Percentiles rank a stretch among this genome's conserved stretches.
phyloP scores from a whole-genome alignment of 768 basidiomycete genomes.

The Mycena galopus region DNA sequence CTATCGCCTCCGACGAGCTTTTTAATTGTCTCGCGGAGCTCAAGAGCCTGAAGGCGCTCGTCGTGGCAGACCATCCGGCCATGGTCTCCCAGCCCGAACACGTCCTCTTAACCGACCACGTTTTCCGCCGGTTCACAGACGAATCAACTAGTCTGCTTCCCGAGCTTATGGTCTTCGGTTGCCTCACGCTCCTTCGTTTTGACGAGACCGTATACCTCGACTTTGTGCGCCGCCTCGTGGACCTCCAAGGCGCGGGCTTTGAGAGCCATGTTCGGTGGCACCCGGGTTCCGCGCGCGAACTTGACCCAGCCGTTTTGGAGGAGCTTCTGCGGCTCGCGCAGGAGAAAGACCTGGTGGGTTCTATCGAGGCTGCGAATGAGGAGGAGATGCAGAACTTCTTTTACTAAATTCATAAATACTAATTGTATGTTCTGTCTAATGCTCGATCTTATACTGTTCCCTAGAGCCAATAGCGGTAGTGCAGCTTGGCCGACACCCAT shows the following conservation, averaged over 20 bases:
- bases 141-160: neutral
- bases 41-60: neutral
- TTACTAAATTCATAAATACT: too few relatives aligned
- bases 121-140: constrained; percentile 8
- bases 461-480: too few relatives aligned
- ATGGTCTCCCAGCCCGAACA: neutral
- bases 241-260: neutral
- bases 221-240: constrained; percentile 18
- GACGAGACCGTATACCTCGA: constrained; percentile 17
- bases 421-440: neutral
- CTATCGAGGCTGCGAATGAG: constrained; percentile 19
- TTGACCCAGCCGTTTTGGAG: neutral
- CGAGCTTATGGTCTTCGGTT: constrained; percentile 20
- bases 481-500: too few relatives aligned
- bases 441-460: too few relatives aligned
- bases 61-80: constrained; percentile 24
- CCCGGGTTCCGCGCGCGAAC: neutral
- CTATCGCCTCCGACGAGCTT: neutral
- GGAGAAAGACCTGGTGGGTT: constrained; percentile 1
- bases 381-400: constrained; percentile 28
- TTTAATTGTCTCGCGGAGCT: constrained; percentile 7
- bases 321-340: neutral
- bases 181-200: constrained; percentile 27
- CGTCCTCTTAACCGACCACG: constrained; percentile 15
- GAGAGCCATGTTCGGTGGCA: constrained; percentile 27